Evolutionary conservation across 768 basidiomycete species (phyloP), one percentile per base, ranked within the genome.

Genomic region (Cubamyces lactineus): DNA sequence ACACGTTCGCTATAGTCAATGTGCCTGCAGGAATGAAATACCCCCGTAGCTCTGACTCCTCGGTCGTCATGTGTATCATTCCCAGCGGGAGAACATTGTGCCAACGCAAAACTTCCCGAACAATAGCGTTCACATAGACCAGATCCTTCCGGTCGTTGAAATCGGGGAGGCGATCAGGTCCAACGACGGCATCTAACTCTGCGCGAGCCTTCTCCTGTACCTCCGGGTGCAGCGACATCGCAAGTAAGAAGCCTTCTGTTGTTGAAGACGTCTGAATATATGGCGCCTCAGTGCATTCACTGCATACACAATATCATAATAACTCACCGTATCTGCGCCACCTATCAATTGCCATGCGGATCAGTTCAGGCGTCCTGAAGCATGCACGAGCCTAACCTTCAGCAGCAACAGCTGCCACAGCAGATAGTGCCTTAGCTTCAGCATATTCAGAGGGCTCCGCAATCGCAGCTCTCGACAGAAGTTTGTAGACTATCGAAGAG

Each of bases 181-280:
- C 66, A 26, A 66, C 58, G 15, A 64, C 59, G 8, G 50, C 17
- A 16, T 60, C 54, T 15, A 66, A 48, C 26, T 66, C 66, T 0
- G 42, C 62, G 8, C 50, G 58, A 5, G 61, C 62, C 17, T 49
- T 51, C 47, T 54, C 24, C 45, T 72, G 72, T 7, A 69, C 64
- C 2, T 67, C 67, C 3, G 70, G 72, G 46, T 69, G 63, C 12
- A 69, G 61, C 11, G 66, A 64, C 67, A 74, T 70, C 13, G 69
- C 73, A n/a, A 71, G 56, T 30, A 74, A 63, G 46, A 75, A 71
- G 5, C 66, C 69, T 47, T 66, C 53, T 8, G 72, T 42, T 0
- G 70, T 58, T 16, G 72, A 71, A 12, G 62, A 59, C 1, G 63
- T 68, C 71, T 72, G 56, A 6, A 34, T 5, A 1, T 30, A 40